Conservation (phyloP, 2,329 filamentous ascomycete genomes). For the Epichloe sp. region DNA sequence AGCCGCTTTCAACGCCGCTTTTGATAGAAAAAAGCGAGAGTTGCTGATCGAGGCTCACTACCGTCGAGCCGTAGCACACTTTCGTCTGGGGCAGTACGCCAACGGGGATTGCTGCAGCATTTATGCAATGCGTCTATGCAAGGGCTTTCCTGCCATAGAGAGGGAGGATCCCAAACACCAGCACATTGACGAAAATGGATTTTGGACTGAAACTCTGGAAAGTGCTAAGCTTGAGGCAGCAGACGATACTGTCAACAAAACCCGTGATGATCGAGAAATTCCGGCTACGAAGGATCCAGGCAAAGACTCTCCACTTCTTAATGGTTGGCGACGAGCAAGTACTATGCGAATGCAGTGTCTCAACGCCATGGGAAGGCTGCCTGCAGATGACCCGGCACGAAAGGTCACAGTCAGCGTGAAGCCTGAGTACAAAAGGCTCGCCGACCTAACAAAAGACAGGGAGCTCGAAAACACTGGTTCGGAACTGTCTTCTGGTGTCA, state of each 20-base stretch:
- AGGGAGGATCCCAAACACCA: conserved; percentile 17
- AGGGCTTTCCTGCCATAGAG: conserved; percentile 18
- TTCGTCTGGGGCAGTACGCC: conserved; percentile 55
- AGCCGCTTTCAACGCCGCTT: conserved; percentile 46
- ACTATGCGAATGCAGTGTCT: conserved; percentile 36
- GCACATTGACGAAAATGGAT: conserved; percentile 30
- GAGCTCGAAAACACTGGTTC: background rate
- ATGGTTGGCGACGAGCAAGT: conserved; percentile 27
- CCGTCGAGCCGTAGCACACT: conserved; percentile 62
- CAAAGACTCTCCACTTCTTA: conserved; percentile 1
- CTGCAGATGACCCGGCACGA: conserved; percentile 29
- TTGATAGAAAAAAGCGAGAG: conserved; percentile 57
- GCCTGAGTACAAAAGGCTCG: conserved; percentile 20
- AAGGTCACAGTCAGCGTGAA: conserved; percentile 27
- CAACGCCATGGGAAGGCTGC: conserved; percentile 28
- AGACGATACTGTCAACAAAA: conserved; percentile 12
- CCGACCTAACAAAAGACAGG: conserved; percentile 6
- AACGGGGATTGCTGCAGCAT: conserved; percentile 62
- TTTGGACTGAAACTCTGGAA: conserved; percentile 29
- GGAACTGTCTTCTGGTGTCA: too few relatives aligned
- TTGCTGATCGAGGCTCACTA: conserved; percentile 72
- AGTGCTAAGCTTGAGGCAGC: conserved; percentile 16
- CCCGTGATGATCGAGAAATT: too few relatives aligned
- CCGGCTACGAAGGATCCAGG: background rate
- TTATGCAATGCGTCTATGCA: conserved; percentile 34